Evolutionary conservation across 768 basidiomycete genomes (phyloP).

Genomic region (Serendipita sp.): DNA sequence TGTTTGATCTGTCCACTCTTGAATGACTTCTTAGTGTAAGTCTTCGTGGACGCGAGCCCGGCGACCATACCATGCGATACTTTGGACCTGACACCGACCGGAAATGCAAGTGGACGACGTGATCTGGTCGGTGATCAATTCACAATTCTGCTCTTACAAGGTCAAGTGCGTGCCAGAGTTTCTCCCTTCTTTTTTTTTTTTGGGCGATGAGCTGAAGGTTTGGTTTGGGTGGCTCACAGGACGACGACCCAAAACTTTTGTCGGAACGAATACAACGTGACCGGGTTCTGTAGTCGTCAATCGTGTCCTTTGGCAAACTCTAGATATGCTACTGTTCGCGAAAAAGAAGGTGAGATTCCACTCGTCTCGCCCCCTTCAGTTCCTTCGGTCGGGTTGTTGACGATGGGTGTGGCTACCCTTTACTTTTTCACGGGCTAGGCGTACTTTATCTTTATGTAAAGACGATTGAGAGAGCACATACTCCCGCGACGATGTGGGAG

Average conservation of each 20-base stretch:
- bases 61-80: not conserved
- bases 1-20: no score
- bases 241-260: conserved; percentile 96
- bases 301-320: conserved; percentile 98
- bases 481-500: conserved; percentile 98
- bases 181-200: not conserved
- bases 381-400: not conserved
- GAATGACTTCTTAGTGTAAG: no score
- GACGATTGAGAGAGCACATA: conserved; percentile 93
- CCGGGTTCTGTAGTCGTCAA: conserved; percentile 85
- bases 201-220: no score
- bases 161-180: conserved; percentile 60
- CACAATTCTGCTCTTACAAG: conserved; percentile 97
- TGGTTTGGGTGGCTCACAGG: conserved; percentile 25
- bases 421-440: conserved; percentile 29
- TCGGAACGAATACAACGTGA: conserved; percentile 96
- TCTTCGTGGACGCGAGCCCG: not conserved
- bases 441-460: conserved; percentile 87
- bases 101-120: conserved; percentile 63
- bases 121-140: conserved; percentile 92
- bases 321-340: conserved; percentile 93
- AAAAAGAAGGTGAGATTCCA: conserved; percentile 61
- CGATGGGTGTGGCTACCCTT: not conserved
- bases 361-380: not conserved
- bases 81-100: not conserved